Base-by-base conservation (phyloP, 2,329 filamentous ascomycete species). In the Phialophora macrospora region DNA sequence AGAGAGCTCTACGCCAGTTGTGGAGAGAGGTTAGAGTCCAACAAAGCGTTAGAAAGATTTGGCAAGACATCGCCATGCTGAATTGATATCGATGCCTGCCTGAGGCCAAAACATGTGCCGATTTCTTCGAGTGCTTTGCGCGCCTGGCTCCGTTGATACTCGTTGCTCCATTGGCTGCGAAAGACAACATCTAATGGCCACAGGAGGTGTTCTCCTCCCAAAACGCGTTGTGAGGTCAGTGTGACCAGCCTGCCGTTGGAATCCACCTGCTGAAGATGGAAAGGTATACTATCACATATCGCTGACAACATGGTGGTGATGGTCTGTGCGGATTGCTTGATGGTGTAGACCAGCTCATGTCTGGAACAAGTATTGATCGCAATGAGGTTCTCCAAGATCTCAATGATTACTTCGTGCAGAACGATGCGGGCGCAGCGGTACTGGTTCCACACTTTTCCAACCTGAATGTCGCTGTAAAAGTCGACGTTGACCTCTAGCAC, bases 121-220 rank as follows among this genome's bases (percentile, higher is more conserved):
- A 58, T 58, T 20, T 58, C 55, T 46, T 58, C 12, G 14, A 58
- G 55, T n/a, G 55, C 38, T 48, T 58, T 58, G 55, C 34, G 55
- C 14, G 55, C 55, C 55, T 58, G 38, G 22, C 14, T 58, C 17
- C 22, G 41, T 32, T 48, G 55, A 2, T 30, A n/a, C 11, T 30
- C 26, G 55, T 28, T 58, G 24, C 38, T 48, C 17, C 55, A 58
- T 8, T 8, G 55, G 24, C 38, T 48, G 55, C 49, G 55, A 30
- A 58, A 46, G 17, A 48, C 55, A 4, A 58, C 38, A 32, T 58
- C 55, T 22, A 58, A 22, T 17, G 55, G 55, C 38, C 55, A 58
- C 17, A 58, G 24, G 12, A 48, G 41, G 14, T 48, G 55, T 22
- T 58, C 38, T 44, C 38, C 55, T 34, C 55, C 55, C 24, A 48